Evolutionary conservation across 1,284 basidiomycete species (phyloP), one percentile per base, ranked within the genome.

Genomic region (Rhodotorula sp.): DNA sequence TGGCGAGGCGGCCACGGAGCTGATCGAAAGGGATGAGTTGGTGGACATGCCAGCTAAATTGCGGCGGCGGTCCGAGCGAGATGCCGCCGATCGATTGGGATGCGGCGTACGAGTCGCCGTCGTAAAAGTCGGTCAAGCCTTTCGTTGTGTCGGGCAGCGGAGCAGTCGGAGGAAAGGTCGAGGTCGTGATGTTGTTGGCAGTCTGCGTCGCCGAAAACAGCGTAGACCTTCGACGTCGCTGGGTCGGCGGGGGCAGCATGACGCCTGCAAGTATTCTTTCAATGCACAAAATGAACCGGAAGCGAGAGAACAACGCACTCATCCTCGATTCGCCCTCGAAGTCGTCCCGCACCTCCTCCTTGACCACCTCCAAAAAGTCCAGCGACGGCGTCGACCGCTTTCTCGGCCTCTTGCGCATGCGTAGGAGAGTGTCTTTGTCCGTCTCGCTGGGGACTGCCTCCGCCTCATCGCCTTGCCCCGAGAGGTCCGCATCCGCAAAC

Each of bases 61-160:
- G 20, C 13, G 69, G 65, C 31, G 65, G 59, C 11, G 54, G 40
- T 48, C 69, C 69, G 34, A 70, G 53, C 24, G 54, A 67, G 4
- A 50, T 22, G 8, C 59, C 57, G 34, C 26, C 37, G 20, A 51
- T 47, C 37, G 18, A 52, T 34, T 34, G 40, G 5, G 60, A 53
- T 20, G 56, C 47, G 7, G 58, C 34, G 47, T 53, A 57, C 62
- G 67, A 51, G 18, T 60, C 40, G 50, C 64, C 54, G 16, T 24
- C 55, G 11, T 52, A 55, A 31, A 20, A 40, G 50, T 7, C 28
- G 7, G 30, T n/a, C 16, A 15, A 20, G 31, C n/a, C 24, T 8
- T 24, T n/a, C 18, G 53, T 47, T 44, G 30, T 20, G 47, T 57
- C 59, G 30, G 31, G 48, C 15, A 47, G 31, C 5, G 48, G 26